Evolutionary conservation across 345 rosid genomes (phyloP), one percentile per base, ranked within the genome.

Genomic region (Citropsis articulata): DNA sequence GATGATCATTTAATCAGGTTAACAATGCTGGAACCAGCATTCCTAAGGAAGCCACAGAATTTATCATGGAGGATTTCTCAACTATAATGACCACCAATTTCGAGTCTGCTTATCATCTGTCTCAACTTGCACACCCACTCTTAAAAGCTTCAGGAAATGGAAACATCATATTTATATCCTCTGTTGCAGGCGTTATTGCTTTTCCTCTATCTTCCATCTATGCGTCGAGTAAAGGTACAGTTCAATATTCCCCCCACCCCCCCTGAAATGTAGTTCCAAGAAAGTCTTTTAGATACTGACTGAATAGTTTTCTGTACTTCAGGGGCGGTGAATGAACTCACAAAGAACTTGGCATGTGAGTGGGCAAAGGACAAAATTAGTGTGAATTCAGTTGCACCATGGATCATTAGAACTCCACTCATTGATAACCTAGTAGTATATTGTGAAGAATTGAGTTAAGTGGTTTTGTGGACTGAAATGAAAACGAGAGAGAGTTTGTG

Each of bases 341-440:
- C 83, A 16, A 85, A 71, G 72, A 84, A 82, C 80, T 77, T 88
- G 80, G 90, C 89, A 64, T 84, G 85, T 33, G 89, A 86, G 76
- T 88, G 90, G 90, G 87, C 86, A 7, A 81, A 82, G 55, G 87
- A 86, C 84, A 81, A 82, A 13, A 81, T 88, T 75, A 81, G 89
- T 19, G 40, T 64, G 66, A 88, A 88, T 72, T 27, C 79, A 6
- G 84, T 88, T 55, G 87, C 87, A 30, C 86, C 86, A 0, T 78
- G 88, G 85, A 73, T 66, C 2, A 38, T 36, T 36, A 36, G 40
- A 36, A 36, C 40, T 36, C 40, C 40, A 36, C 40, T 5, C 36
- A 0, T 35, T 35, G 7, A 35, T 35, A 35, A 35, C 36, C 1
- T 35, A 1, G 7, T 0, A 35, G 36, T 5, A 35, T 3, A n/a